A percentile compares a stretch with the other conserved stretches of the same genome.
Evolutionary conservation across 768 basidiomycete genomes (phyloP).

Genomic region (Tricholoma flavovirens): DNA sequence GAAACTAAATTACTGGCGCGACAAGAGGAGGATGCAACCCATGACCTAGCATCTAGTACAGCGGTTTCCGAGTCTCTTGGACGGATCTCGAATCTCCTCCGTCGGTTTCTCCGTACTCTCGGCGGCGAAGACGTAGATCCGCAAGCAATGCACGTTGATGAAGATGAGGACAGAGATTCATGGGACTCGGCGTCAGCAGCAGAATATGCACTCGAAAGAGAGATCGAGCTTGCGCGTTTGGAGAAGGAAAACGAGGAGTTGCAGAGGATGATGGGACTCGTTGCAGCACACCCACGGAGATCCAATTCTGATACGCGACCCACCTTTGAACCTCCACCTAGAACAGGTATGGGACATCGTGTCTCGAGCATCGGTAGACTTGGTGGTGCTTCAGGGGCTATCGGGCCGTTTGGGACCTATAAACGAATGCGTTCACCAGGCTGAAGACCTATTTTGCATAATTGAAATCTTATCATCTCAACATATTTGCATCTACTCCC

Average conservation of each 20-base stretch:
- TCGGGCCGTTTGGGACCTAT: slow-evolving; percentile 40
- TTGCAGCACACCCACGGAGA: slow-evolving; percentile 24
- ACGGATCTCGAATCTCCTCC: slow-evolving; percentile 63
- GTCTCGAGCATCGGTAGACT: slow-evolving; percentile 18
- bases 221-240: slow-evolving; percentile 83
- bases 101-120: slow-evolving; percentile 61
- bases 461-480: neutral
- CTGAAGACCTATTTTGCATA: slow-evolving; percentile 9
- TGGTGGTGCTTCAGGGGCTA: slow-evolving; percentile 14
- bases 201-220: slow-evolving; percentile 85
- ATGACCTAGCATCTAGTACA: slow-evolving; percentile 56
- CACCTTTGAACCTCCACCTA: slow-evolving; percentile 18
- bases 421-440: slow-evolving; percentile 27
- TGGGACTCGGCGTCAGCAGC: slow-evolving; percentile 34
- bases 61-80: slow-evolving; percentile 62
- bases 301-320: slow-evolving; percentile 15
- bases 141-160: slow-evolving; percentile 17
- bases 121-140: slow-evolving; percentile 55
- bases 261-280: slow-evolving; percentile 59
- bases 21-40: slow-evolving; percentile 61
- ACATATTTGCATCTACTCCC: neutral
- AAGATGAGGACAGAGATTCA: slow-evolving; percentile 35
- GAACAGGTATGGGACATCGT: slow-evolving; percentile 11
- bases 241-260: slow-evolving; percentile 86
- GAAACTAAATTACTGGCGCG: slow-evolving; percentile 75